A percentile compares a stretch with the other conserved stretches of the same genome.
Evolutionary conservation across 345 rosid species (phyloP).

Genomic region (Salix viminalis): DNA sequence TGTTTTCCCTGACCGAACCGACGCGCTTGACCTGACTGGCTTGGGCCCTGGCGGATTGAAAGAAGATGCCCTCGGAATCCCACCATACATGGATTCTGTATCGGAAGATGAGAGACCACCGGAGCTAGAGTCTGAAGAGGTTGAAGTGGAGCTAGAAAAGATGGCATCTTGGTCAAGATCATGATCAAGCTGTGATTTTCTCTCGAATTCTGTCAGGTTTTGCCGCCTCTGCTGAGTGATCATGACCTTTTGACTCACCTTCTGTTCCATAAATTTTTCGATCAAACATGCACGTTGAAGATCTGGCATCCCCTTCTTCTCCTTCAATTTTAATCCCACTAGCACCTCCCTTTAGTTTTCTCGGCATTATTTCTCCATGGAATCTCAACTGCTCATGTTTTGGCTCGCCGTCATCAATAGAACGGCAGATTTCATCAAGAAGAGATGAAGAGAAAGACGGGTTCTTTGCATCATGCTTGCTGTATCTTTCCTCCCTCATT

Average conservation of each 20-base stretch:
- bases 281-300: conserved; percentile 36
- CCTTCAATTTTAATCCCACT: conserved; percentile 1
- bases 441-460: conserved; percentile 90
- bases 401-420: conserved; percentile 48
- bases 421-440: conserved; percentile 88
- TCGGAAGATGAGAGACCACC: conserved; percentile 83
- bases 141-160: conserved; percentile 63
- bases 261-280: conserved; percentile 42
- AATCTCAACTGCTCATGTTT: conserved; percentile 35
- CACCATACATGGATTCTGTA: conserved; percentile 46
- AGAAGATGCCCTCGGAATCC: conserved; percentile 37
- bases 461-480: conserved; percentile 25
- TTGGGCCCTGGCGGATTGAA: conserved; percentile 35
- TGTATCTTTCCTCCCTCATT: conserved; percentile 23
- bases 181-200: conserved; percentile 21
- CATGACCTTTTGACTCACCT: conserved; percentile 21
- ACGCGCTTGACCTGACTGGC: conserved; percentile 38
- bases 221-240: conserved; percentile 8
- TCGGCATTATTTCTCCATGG: conserved; percentile 35
- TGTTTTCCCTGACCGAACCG: conserved; percentile 32
- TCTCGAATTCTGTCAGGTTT: conserved; percentile 27
- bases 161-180: conserved; percentile 40
- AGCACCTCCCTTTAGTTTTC: conserved; percentile 28
- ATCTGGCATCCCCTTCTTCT: conserved; percentile 19
- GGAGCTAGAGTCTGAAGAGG: conserved; percentile 72